phyloP scores from a whole-genome alignment of 2,329 filamentous ascomycete species.

The Bipolaris sorokiniana region DNA sequence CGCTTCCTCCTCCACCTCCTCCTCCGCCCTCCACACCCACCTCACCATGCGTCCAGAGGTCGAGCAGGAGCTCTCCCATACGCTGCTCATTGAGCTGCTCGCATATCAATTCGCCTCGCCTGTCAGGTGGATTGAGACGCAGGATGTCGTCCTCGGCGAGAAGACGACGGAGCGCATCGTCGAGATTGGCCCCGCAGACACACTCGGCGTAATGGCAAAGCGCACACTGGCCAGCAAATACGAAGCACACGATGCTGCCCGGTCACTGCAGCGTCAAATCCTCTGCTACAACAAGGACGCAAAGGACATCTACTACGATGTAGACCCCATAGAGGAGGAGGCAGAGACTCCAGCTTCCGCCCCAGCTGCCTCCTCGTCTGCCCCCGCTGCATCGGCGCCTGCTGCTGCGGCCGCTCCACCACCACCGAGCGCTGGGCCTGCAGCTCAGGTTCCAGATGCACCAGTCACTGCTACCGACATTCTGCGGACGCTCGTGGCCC shows the following conservation, averaged over 20 bases:
- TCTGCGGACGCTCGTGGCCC: constrained; percentile 85
- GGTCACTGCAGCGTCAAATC: constrained; percentile 95
- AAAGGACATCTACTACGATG: constrained; percentile 99
- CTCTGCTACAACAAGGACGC: constrained; percentile 99
- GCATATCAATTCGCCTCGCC: constrained; percentile 99
- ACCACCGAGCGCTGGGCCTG: constrained; percentile 78
- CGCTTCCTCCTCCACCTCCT: constrained; percentile 11
- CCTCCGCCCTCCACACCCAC: constrained; percentile 16
- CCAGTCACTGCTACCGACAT: constrained; percentile 91
- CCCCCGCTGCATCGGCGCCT: constrained; percentile 59
- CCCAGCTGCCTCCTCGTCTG: constrained; percentile 52
- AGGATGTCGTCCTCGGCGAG: constrained; percentile 98
- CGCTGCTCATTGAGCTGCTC: constrained; percentile 95
- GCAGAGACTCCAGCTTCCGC: constrained; percentile 62
- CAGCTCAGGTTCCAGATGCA: constrained; percentile 81
- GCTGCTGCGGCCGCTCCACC: constrained; percentile 61
- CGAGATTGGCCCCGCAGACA: constrained; percentile 96
- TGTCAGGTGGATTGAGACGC: constrained; percentile 99
- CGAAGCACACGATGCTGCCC: constrained; percentile 96
- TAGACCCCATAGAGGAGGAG: constrained; percentile 86
- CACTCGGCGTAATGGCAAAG: constrained; percentile 96
- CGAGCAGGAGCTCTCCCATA: constrained; percentile 99
- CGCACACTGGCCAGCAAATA: constrained; percentile 95
- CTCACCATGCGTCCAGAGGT: constrained; percentile 91
- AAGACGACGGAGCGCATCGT: constrained; percentile 97